These are phyloP conservation scores for Fagus sylvatica DNA, from an alignment of 306 rosid species.

Conservation along the genomic window DNA sequence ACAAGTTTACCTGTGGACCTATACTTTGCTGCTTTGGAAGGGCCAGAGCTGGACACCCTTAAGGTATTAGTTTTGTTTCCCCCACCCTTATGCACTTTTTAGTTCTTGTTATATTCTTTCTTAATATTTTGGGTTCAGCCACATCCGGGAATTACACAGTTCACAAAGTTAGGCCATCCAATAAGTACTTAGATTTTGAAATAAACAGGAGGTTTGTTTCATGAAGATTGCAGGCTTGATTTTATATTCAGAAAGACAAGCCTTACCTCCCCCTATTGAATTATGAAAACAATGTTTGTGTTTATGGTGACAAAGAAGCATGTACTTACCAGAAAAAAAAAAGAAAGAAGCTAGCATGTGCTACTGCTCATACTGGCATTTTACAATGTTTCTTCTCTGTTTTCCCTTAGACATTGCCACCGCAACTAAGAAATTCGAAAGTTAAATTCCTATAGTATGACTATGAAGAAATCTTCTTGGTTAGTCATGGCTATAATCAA, in stretches of 20 bases:
- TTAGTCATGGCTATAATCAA: neutral
- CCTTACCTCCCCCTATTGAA: neutral
- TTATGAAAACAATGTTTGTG: neutral
- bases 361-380: neutral
- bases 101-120: neutral
- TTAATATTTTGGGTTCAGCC: neutral
- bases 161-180: neutral
- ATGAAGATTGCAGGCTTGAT: neutral
- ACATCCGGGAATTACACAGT: neutral
- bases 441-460: neutral
- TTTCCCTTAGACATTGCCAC: neutral
- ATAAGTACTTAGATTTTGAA: neutral
- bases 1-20: slow-evolving; percentile 58
- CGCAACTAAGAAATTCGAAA: neutral
- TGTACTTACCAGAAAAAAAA: neutral
- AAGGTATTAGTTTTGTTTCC: slow-evolving; percentile 43
- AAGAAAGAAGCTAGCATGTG: neutral
- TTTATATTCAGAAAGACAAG: neutral
- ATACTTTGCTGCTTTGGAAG: slow-evolving; percentile 67
- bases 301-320: neutral
- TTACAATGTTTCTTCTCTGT: neutral
- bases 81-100: neutral
- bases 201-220: neutral
- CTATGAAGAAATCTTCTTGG: neutral
- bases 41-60: slow-evolving; percentile 71